Evolutionary conservation across 1,139 yeast species (phyloP).

Genomic region (Zygotorulaspora mrakii): DNA sequence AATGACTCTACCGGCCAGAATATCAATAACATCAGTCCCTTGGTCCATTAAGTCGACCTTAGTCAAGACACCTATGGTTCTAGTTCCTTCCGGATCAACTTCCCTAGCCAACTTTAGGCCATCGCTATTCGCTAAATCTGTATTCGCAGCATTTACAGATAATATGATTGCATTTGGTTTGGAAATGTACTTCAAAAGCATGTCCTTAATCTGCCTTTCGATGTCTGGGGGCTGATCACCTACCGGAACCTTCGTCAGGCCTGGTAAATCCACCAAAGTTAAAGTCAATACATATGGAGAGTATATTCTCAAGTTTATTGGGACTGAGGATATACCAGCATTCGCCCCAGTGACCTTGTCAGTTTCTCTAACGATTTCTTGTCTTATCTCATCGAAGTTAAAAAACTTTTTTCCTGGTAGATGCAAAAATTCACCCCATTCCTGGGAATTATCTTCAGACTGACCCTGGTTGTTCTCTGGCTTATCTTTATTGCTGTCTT

Average conservation of each 20-base stretch:
- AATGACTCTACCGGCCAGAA: constrained; percentile 91
- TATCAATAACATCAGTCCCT: constrained; percentile 98
- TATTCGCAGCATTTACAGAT: constrained; percentile 95
- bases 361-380: constrained; percentile 89
- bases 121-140: constrained; percentile 96
- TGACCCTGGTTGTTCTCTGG: constrained; percentile 28
- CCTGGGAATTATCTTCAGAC: constrained; percentile 77
- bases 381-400: constrained; percentile 87
- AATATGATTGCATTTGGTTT: constrained; percentile 94
- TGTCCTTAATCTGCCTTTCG: constrained; percentile 89
- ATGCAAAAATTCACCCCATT: constrained; percentile 98
- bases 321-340: constrained; percentile 86
- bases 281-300: constrained; percentile 95
- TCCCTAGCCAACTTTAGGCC: constrained; percentile 95
- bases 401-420: constrained; percentile 83
- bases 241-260: constrained; percentile 97
- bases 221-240: constrained; percentile 99
- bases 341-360: constrained; percentile 91
- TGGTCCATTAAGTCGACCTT: constrained; percentile 97
- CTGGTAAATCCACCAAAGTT: constrained; percentile 96
- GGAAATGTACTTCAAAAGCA: constrained; percentile 89
- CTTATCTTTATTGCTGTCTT: constrained; percentile 22
- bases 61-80: constrained; percentile 96
- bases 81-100: constrained; percentile 94
- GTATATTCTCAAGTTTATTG: constrained; percentile 88